phyloP scores from a whole-genome alignment of 352 stramenopile species.

The Phytophthora lateralis region DNA sequence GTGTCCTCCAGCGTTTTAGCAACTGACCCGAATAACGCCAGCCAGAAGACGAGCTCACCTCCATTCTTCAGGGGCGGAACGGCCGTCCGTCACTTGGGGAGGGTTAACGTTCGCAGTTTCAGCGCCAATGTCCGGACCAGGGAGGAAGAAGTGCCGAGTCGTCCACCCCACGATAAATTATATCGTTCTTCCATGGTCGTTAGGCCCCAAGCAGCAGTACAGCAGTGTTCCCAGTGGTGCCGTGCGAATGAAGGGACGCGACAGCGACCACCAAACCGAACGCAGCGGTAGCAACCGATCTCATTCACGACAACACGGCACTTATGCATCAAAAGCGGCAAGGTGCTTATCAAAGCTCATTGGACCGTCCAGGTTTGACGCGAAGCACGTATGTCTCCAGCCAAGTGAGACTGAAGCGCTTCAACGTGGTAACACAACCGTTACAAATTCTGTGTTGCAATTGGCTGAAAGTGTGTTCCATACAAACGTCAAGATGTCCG shows the following conservation, averaged over 20 bases:
- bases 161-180: not conserved
- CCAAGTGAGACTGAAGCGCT: conserved; percentile 6
- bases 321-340: not conserved
- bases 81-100: conserved; percentile 15
- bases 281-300: not conserved
- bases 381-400: not conserved
- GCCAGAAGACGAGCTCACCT: not conserved
- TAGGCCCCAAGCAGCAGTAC: not conserved
- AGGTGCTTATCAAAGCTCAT: not conserved
- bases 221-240: not conserved
- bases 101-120: conserved; percentile 23
- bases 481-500: not conserved
- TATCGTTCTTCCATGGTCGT: conserved; percentile 3
- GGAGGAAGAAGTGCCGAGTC: not conserved
- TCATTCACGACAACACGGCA: not conserved
- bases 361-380: not conserved
- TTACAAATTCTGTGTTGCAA: not conserved
- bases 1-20: conserved; percentile 18
- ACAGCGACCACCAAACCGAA: not conserved
- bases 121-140: conserved; percentile 21
- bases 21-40: conserved; percentile 27
- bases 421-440: not conserved
- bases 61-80: conserved; percentile 8
- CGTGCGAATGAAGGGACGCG: not conserved
- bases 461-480: not conserved